Base-by-base conservation (phyloP, 2,329 filamentous ascomycete genomes). In the Coniochaeta pulveracea region DNA sequence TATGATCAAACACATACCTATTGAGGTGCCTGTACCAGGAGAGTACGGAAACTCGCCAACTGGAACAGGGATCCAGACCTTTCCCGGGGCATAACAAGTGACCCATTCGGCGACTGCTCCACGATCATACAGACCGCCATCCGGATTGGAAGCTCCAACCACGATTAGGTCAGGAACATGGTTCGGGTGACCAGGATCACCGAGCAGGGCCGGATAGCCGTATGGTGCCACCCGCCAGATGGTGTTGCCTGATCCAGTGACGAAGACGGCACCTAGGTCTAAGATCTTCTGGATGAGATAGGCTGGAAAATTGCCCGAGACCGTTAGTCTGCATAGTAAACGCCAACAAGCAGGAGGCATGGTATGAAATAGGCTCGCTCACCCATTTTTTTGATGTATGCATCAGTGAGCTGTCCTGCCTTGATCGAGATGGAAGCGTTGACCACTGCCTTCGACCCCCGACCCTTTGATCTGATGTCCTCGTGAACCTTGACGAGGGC, bases 121-220 rank as follows among this genome's bases (percentile, higher is more conserved):
- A n/a, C n/a, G n/a, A n/a, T n/a, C n/a, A n/a, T n/a, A n/a, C n/a
- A n/a, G n/a, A n/a, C n/a, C n/a, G 12, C 26, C 26, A n/a, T 18
- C 15, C 10, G 3, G 4, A 5, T 5, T 4, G 4, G 11, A 9
- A 10, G 16, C 10, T 1, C 36, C 32, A 4, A 34, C 36, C 4
- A 37, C 36, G 4, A 37, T 34, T 11, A 37, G 26, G 6, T 32
- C 21, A 2, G 32, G 26, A 6, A 37, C 31, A 19, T 34, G 10
- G 25, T 34, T 22, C 9, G 10, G 16, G 15, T 34, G n/a, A 6
- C 4, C 8, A 10, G 36, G 36, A 27, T 34, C 26, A 7, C 26
- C 31, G 9, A 37, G 31, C 4, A 34, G 32, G 4, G 36, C 36
- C 9, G 36, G 36, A 7, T 23, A 37, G 18, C 26, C 32, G 14